A percentile compares a stretch with the other conserved stretches of the same genome.
Conservation (phyloP, 768 basidiomycete genomes). For the Myochromella boudieri region DNA sequence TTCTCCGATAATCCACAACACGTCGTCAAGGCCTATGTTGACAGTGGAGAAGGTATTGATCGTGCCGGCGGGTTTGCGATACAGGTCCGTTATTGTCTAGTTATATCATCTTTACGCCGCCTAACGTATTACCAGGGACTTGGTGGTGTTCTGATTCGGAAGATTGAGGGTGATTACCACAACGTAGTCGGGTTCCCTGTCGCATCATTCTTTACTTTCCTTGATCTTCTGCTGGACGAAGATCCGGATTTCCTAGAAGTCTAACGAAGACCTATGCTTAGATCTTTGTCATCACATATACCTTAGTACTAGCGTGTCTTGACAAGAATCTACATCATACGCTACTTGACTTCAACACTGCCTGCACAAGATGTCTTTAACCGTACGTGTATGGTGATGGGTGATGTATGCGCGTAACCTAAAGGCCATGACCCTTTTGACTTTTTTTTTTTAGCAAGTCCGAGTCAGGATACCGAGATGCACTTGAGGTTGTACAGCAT, state of each 20-base stretch:
- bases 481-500: no score
- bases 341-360: no score
- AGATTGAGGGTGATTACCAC: conserved; percentile 86
- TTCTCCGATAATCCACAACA: conserved; percentile 64
- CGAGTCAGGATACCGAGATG: no score
- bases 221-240: conserved; percentile 71
- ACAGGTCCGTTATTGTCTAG: conserved; percentile 53
- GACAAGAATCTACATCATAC: no score
- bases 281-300: neutral
- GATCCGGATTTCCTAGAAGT: conserved; percentile 70
- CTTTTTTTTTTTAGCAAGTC: no score
- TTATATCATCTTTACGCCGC: neutral
- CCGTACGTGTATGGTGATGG: no score
- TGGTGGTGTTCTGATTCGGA: conserved; percentile 78
- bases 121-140: conserved; percentile 51
- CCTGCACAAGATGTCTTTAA: no score
- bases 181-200: conserved; percentile 94
- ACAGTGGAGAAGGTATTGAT: conserved; percentile 82
- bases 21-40: conserved; percentile 75
- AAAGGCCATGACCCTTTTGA: no score
- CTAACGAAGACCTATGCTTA: conserved; percentile 17
- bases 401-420: no score
- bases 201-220: conserved; percentile 75
- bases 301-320: no score
- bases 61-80: conserved; percentile 94